Base-by-base conservation (phyloP, 139 green algal genomes). In the Marvania coccoides region DNA sequence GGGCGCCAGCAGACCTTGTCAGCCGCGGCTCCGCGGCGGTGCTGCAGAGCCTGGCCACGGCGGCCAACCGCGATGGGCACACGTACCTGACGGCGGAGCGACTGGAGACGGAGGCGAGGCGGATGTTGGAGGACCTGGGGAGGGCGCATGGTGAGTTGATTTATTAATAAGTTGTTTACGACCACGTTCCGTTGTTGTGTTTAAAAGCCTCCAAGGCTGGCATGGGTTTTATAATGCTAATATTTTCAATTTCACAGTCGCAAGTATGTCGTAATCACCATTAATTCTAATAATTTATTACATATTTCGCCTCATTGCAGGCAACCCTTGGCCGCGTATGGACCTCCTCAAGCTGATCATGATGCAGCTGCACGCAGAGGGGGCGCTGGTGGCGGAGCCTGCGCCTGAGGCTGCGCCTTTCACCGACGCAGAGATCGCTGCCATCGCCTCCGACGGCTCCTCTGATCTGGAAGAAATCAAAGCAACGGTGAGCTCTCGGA, bases 31-130 rank as follows among this genome's bases (percentile, higher is more conserved):
- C 36, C 13, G 31, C 55, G 33, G 80, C 70, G 8, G 36, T 86
- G n/a, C 24, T 42, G n/a, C 24, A 74, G 5, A 60, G 47, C 28
- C 60, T 86, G 36, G 13, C 24, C 0, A n/a, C 54, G 3, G 79
- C 67, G 1, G 63, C 65, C 3, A 14, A 37, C 7, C 42, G 54
- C 29, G 58, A 69, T n/a, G 81, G 81, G 2, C 81, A 87, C 66
- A 58, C 60, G 35, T 81, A 82, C 65, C 56, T 85, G 34, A 51
- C 67, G 9, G 86, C 77, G 81, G 23, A 31, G 3, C 10, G 40
- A 5, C 65, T 87, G 39, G 46, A 72, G 15, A 5, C 10, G 4
- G 30, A 60, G 3, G 39, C 63, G 4, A 14, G 31, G 12, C 53
- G 29, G 1, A 34, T 81, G 29, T 37, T 84, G 39, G 10, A 10